These are phyloP conservation scores for Vitellaria paradoxa DNA, from an alignment of 179 eudicot species.

Conservation along the genomic window DNA sequence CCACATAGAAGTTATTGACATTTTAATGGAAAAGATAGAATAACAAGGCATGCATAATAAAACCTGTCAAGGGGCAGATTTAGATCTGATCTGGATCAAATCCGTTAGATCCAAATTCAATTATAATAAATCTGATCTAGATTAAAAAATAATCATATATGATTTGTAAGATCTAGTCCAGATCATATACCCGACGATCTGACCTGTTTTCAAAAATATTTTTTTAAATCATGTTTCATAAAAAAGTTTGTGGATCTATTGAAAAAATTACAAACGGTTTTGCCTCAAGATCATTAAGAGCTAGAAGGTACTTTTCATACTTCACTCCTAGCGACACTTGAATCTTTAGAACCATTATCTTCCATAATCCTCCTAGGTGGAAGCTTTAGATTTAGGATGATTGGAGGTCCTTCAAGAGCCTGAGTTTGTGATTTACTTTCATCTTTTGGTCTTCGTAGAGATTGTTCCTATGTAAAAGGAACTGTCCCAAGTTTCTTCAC, in stretches of 20 bases:
- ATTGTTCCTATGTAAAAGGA: conserved; percentile 81
- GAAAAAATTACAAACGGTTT: conserved; percentile 31
- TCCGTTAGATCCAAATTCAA: no score
- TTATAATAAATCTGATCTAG: no score
- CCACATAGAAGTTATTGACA: no score
- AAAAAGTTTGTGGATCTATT: conserved; percentile 45
- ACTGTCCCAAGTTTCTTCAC: conserved; percentile 62
- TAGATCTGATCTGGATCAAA: no score
- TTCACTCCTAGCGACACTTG: conserved; percentile 19
- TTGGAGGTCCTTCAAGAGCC: conserved; percentile 28
- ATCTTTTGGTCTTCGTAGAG: conserved; percentile 74
- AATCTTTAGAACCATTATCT: conserved; percentile 30
- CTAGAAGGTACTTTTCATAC: conserved; percentile 17
- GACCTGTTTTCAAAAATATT: no score
- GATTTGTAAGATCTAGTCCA: no score
- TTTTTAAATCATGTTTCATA: no score
- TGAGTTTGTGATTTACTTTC: conserved; percentile 33
- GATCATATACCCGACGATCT: no score
- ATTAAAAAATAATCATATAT: no score
- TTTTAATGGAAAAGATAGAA: no score
- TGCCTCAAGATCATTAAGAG: conserved; percentile 18
- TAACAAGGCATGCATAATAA: no score
- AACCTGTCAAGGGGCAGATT: no score
- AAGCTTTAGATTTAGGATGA: conserved; percentile 60
- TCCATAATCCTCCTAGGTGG: conserved; percentile 70